Conservation (phyloP, 2,329 filamentous ascomycete species). For the Epichloe sibirici region DNA sequence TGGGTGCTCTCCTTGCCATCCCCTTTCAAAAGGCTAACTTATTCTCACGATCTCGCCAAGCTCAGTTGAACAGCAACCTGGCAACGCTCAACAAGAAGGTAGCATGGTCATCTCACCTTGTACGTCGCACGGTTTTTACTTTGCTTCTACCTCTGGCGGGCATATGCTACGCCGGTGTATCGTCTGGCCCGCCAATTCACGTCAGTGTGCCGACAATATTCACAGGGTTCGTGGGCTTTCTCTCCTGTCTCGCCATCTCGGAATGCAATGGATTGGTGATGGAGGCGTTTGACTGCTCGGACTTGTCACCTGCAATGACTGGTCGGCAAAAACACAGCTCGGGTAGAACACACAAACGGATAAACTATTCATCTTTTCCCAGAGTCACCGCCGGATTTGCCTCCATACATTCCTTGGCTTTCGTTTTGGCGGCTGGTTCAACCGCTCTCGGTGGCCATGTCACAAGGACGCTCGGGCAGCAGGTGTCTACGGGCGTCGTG, state of each 20-base stretch:
- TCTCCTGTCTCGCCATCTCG: conserved; percentile 60
- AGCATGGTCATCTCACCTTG: conserved; percentile 59
- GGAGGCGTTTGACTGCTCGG: conserved; percentile 73
- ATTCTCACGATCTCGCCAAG: conserved; percentile 53
- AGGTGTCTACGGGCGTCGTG: conserved; percentile 54
- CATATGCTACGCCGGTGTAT: conserved; percentile 54
- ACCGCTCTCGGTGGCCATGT: conserved; percentile 57
- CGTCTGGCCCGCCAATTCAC: conserved; percentile 47
- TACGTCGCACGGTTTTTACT: conserved; percentile 56
- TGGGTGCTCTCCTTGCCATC: conserved; percentile 57
- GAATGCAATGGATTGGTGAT: conserved; percentile 69
- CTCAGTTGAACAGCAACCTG: conserved; percentile 48
- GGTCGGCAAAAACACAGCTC: conserved; percentile 35
- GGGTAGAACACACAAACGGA: conserved; percentile 31
- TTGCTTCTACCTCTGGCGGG: conserved; percentile 54
- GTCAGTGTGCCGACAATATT: conserved; percentile 54
- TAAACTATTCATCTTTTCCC: conserved; percentile 66
- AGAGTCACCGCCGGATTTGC: conserved; percentile 61
- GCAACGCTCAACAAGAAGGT: conserved; percentile 53
- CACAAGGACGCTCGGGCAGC: conserved; percentile 53
- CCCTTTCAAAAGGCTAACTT: conserved; percentile 61
- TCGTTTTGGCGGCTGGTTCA: conserved; percentile 54
- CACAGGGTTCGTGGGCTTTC: conserved; percentile 53
- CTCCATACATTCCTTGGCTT: conserved; percentile 56
- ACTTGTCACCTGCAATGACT: conserved; percentile 60